phyloP scores from a whole-genome alignment of 2,329 filamentous ascomycete species.

The Colletotrichum chlorophyti region DNA sequence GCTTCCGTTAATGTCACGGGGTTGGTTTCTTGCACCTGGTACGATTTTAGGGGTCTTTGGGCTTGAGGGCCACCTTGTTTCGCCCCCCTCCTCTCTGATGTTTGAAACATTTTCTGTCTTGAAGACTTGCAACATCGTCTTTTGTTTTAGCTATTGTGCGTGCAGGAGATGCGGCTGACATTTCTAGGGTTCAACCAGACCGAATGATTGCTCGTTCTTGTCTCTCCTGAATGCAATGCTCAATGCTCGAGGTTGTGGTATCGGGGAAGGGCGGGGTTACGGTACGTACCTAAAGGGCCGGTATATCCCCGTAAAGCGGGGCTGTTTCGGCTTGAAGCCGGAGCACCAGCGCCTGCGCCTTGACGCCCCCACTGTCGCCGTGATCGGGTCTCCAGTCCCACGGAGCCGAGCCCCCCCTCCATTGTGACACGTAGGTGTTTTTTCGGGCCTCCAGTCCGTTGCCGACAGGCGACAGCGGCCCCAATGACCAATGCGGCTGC shows the following conservation, averaged over 20 bases:
- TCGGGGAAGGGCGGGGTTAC: too few relatives aligned
- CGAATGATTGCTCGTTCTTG: background rate
- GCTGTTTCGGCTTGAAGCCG: too few relatives aligned
- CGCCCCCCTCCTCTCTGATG: constrained; percentile 13
- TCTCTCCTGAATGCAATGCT: too few relatives aligned
- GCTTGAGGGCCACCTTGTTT: constrained; percentile 19
- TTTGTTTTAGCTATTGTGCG: background rate
- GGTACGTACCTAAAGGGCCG: too few relatives aligned
- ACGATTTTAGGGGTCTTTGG: constrained; percentile 2
- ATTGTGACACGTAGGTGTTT: too few relatives aligned
- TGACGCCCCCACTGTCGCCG: background rate
- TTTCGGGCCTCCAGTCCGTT: constrained; percentile 23
- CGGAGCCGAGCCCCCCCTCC: background rate
- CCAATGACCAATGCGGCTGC: constrained; percentile 1
- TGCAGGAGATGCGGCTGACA: background rate
- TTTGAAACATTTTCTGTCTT: constrained; percentile 27
- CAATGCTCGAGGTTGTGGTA: too few relatives aligned
- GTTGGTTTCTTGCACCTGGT: background rate
- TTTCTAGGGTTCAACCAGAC: background rate
- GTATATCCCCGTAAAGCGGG: too few relatives aligned
- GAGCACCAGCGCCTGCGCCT: too few relatives aligned
- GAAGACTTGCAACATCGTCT: constrained; percentile 8
- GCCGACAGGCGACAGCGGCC: background rate
- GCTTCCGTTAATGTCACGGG: background rate
- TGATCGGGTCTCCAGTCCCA: background rate